These are phyloP conservation scores for Botrytis medusae DNA, from an alignment of 2,329 filamentous ascomycete species.

Conservation along the genomic window DNA sequence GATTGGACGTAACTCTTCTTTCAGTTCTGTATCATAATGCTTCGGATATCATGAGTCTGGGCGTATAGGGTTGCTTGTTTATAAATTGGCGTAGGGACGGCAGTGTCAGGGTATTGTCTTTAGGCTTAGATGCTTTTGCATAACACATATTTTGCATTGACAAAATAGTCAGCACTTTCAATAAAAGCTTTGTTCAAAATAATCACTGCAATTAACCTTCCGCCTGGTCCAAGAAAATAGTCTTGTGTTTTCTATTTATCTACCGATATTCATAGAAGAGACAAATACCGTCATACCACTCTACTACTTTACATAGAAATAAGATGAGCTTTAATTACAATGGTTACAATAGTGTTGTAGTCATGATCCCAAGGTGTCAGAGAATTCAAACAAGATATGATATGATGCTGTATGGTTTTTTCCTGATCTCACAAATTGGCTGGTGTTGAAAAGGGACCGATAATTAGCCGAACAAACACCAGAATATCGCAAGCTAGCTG, in stretches of 20 bases:
- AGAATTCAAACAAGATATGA: not conserved
- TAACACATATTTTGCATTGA: slow-evolving; percentile 19
- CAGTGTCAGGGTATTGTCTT: slow-evolving; percentile 22
- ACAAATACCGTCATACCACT: not conserved
- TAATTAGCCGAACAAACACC: slow-evolving; percentile 4
- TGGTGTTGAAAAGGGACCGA: not conserved
- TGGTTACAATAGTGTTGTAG: not conserved
- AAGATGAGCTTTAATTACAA: not conserved
- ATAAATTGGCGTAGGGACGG: slow-evolving; percentile 22
- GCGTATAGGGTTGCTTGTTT: slow-evolving; percentile 24
- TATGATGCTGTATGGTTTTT: not conserved
- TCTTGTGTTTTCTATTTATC: not conserved
- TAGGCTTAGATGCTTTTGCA: slow-evolving; percentile 24
- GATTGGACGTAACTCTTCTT: slow-evolving; percentile 18
- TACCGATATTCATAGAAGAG: not conserved
- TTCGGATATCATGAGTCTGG: slow-evolving; percentile 23
- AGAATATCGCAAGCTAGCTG: not conserved
- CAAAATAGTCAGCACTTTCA: slow-evolving; percentile 13
- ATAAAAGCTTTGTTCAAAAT: slow-evolving; percentile 17
- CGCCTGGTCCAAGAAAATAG: not conserved
- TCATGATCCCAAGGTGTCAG: not conserved
- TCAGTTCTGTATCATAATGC: slow-evolving; percentile 28
- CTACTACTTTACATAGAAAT: not conserved
- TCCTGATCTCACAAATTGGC: not conserved
- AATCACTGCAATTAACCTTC: not conserved